These are phyloP conservation scores for Drechmeria coniospora DNA, from an alignment of 2,329 filamentous ascomycete genomes.

Conservation along the genomic window DNA sequence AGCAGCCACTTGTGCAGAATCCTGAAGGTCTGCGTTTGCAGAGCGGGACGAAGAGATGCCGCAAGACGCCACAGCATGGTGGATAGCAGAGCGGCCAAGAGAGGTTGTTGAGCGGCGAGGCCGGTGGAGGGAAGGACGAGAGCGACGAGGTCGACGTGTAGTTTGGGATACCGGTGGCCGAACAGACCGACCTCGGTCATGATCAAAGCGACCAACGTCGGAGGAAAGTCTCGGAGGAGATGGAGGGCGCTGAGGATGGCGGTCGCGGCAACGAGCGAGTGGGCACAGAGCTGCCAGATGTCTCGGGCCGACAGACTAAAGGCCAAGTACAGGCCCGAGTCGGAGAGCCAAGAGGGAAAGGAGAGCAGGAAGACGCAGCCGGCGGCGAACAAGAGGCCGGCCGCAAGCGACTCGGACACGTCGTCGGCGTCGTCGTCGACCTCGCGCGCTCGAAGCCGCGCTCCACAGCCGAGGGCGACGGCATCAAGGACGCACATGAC, in stretches of 20 bases:
- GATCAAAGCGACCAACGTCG: constrained; percentile 13
- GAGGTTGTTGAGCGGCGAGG: not conserved
- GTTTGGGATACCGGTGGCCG: constrained; percentile 1
- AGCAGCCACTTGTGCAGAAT: constrained; percentile 5
- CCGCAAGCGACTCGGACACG: constrained; percentile 3
- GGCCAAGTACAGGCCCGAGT: constrained; percentile 13
- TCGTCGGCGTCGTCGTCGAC: constrained; percentile 9
- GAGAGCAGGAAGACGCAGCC: constrained; percentile 9
- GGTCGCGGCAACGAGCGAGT: constrained; percentile 11
- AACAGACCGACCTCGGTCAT: constrained; percentile 9
- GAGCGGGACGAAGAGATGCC: not conserved
- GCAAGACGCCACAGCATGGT: constrained; percentile 3
- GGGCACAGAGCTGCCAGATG: constrained; percentile 12
- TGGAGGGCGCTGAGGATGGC: constrained; percentile 12
- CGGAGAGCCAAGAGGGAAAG: constrained; percentile 10
- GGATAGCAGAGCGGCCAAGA: not conserved
- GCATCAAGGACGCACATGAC: constrained; percentile 16
- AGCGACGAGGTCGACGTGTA: not conserved
- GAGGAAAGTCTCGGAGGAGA: constrained; percentile 12
- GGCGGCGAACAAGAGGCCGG: constrained; percentile 4
- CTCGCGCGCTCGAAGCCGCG: constrained; percentile 9
- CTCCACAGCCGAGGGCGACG: constrained; percentile 12
- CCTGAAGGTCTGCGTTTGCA: not conserved
- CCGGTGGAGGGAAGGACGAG: constrained; percentile 1
- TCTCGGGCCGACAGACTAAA: constrained; percentile 13